Conservation (phyloP, 139 green algal species). For the Chlamydomonas applanata region DNA sequence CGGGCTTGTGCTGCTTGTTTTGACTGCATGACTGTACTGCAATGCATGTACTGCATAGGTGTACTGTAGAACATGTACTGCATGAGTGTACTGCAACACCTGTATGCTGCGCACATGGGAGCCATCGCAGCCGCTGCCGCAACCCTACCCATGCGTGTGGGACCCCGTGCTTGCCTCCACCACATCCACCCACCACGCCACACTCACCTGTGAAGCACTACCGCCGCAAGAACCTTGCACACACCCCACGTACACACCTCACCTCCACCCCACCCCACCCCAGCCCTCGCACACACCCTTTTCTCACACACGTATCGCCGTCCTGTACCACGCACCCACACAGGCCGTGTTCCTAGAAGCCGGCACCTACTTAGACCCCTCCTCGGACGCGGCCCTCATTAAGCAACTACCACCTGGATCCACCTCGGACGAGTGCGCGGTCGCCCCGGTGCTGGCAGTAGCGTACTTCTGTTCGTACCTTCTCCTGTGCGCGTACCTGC, state of each 20-base stretch:
- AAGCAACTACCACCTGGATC: neutral
- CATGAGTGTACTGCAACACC: no score
- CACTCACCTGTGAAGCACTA: no score
- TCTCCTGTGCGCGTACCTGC: conserved; percentile 61
- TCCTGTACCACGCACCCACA: neutral
- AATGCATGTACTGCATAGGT: neutral
- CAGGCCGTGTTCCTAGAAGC: conserved; percentile 1
- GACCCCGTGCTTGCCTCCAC: no score
- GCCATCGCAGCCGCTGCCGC: no score
- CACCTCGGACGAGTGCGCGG: conserved; percentile 34
- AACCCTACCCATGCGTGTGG: no score
- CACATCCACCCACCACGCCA: no score
- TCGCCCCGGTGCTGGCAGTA: conserved; percentile 27
- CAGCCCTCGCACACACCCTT: no score
- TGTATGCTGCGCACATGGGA: no score
- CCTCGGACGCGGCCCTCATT: conserved; percentile 9
- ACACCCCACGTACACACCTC: no score
- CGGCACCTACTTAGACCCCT: conserved; percentile 39
- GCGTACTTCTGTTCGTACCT: conserved; percentile 75
- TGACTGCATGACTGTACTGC: neutral
- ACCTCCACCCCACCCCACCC: no score
- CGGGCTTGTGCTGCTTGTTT: neutral
- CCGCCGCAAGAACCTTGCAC: no score
- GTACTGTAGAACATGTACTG: neutral
- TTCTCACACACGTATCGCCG: no score